A percentile compares a stretch with the other conserved stretches of the same genome.
Evolutionary conservation across 805 yeast species (phyloP).

Genomic region (Wickerhamiella musiphila): DNA sequence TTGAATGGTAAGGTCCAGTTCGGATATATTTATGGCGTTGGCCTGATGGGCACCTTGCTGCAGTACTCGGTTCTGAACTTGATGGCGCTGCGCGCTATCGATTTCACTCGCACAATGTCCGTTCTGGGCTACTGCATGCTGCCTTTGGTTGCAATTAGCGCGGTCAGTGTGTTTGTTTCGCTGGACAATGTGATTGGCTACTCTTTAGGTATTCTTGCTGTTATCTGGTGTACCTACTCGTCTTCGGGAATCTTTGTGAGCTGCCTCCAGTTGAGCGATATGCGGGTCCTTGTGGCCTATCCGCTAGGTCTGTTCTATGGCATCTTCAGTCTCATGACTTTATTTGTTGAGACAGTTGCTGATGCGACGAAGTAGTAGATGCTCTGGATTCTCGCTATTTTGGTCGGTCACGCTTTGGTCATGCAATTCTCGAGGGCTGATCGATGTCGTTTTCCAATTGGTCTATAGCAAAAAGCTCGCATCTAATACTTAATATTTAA

Average conservation of each 20-base stretch:
- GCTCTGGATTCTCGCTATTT: too few relatives aligned
- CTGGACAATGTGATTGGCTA: conserved; percentile 68
- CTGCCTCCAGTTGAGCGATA: conserved; percentile 65
- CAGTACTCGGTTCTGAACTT: conserved; percentile 70
- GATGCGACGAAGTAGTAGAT: too few relatives aligned
- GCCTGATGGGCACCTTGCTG: conserved; percentile 73
- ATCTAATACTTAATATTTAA: too few relatives aligned
- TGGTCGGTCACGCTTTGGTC: too few relatives aligned
- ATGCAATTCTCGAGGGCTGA: too few relatives aligned
- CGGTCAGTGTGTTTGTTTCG: conserved; percentile 45
- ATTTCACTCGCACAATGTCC: conserved; percentile 57
- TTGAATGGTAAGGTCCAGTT: conserved; percentile 87
- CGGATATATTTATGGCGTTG: conserved; percentile 94
- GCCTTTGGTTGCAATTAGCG: conserved; percentile 69
- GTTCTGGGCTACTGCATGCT: conserved; percentile 86
- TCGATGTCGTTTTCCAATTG: too few relatives aligned
- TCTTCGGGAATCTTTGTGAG: conserved; percentile 87
- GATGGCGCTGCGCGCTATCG: conserved; percentile 44
- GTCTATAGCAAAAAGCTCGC: too few relatives aligned
- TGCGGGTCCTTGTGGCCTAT: conserved; percentile 80
- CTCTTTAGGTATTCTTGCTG: conserved; percentile 43
- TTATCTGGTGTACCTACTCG: conserved; percentile 82
- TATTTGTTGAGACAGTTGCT: conserved; percentile 35
- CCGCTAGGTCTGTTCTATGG: conserved; percentile 84
- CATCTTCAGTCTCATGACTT: conserved; percentile 89